Evolutionary conservation across 257 asterid species (phyloP).

Genomic region (Mentha longifolia): DNA sequence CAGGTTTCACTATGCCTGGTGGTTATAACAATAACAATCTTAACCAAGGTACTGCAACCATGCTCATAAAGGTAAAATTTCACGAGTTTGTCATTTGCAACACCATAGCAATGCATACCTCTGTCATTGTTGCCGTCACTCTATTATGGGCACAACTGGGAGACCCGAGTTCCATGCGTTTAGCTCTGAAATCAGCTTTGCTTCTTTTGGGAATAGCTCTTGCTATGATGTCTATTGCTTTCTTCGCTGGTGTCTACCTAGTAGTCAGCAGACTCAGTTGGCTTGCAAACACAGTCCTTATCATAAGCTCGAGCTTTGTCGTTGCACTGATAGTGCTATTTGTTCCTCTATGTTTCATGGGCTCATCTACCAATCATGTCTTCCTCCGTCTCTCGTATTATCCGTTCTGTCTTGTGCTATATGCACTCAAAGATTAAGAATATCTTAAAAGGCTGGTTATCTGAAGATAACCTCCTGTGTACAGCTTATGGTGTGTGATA

Average conservation of each 20-base stretch:
- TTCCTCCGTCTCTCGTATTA: slow-evolving; percentile 46
- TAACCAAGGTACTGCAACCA: slow-evolving; percentile 51
- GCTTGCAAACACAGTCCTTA: slow-evolving; percentile 48
- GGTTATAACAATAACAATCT: slow-evolving; percentile 42
- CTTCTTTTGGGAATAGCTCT: slow-evolving; percentile 56
- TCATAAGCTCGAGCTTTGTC: slow-evolving; percentile 43
- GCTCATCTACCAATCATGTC: slow-evolving; percentile 30
- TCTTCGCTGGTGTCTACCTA: slow-evolving; percentile 48
- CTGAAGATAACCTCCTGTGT: slow-evolving; percentile 27
- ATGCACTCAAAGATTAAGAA: slow-evolving; percentile 41
- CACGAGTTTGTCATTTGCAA: slow-evolving; percentile 52
- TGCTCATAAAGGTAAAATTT: slow-evolving; percentile 46
- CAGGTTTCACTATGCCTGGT: slow-evolving; percentile 61
- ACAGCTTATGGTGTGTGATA: slow-evolving; percentile 12
- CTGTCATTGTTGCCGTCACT: slow-evolving; percentile 46
- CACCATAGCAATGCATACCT: slow-evolving; percentile 55
- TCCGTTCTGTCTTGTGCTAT: slow-evolving; percentile 47
- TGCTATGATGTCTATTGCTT: slow-evolving; percentile 51
- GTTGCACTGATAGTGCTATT: slow-evolving; percentile 30
- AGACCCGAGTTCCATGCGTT: slow-evolving; percentile 40
- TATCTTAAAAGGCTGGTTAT: slow-evolving; percentile 4
- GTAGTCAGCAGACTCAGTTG: slow-evolving; percentile 55
- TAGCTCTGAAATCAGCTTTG: slow-evolving; percentile 44
- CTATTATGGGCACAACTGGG: slow-evolving; percentile 64
- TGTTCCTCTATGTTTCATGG: slow-evolving; percentile 45